Conservation (phyloP, 192 early-diverging fungal species). For the Backusella tuberculispora region DNA sequence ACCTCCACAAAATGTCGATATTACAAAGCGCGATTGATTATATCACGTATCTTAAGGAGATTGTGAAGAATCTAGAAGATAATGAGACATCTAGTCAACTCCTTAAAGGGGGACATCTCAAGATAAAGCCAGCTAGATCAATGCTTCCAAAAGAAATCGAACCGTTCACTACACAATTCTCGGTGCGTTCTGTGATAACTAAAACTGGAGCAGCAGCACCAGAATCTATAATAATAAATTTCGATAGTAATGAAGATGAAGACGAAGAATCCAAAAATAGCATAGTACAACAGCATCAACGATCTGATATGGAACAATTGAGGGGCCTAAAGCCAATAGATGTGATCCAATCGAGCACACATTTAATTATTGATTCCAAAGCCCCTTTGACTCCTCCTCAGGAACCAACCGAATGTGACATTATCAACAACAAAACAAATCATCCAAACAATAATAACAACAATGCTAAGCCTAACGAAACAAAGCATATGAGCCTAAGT, state of each 20-base stretch:
- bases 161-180: conserved; percentile 38
- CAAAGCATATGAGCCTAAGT: conserved; percentile 19
- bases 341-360: conserved; percentile 8
- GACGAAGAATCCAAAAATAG: not conserved
- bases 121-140: conserved; percentile 32
- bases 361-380: not conserved
- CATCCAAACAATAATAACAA: conserved; percentile 10
- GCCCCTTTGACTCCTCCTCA: conserved; percentile 6
- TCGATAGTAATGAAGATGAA: not conserved
- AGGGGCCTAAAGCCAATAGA: conserved; percentile 24
- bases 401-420: not conserved
- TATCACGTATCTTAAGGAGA: conserved; percentile 59
- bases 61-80: conserved; percentile 30
- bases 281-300: conserved; percentile 11
- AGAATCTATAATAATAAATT: not conserved
- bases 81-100: not conserved
- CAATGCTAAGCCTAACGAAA: not conserved
- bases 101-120: conserved; percentile 25
- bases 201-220: not conserved
- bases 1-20: conserved; percentile 71
- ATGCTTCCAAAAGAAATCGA: conserved; percentile 39
- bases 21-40: conserved; percentile 75
- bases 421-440: not conserved
- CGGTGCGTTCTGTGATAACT: not conserved
- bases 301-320: conserved; percentile 7